Base-by-base conservation (phyloP, 768 basidiomycete species). In the Coprinopsis cinerea region DNA sequence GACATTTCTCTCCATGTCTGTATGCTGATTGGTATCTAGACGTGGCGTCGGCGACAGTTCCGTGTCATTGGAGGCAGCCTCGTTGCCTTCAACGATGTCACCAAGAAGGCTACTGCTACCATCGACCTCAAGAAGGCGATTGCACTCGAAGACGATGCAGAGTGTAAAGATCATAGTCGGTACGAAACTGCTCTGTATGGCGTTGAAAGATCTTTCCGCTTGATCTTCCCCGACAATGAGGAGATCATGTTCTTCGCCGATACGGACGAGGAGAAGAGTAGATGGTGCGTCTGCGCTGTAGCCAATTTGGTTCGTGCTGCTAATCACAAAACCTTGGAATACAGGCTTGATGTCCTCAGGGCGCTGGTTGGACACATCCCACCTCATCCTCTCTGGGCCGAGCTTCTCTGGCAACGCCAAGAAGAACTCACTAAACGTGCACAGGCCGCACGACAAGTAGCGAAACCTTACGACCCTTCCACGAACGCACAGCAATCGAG, bases 191-290 rank as follows among this genome's bases (percentile, higher is more conserved):
- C 72, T 20, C 61, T 82, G 52, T 86, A 77, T 56, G 77, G 82
- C 17, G 83, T 89, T 14, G 87, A 90, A 57, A 79, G 88, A 47
- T 90, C 85, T 4, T 97, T 97, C 79, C 76, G 86, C 42, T 67
- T 98, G 34, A 65, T 85, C 10, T 97, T 98, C 67, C 78, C 81
- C 2, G 73, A 78, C 20, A 76, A 83, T 26, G 81, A 92, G 56
- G 81, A 86, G 50, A 95, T 98, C 52, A 64, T 80, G 10, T 98
- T 97, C 74, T 93, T 86, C 58, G 90, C 94, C 26, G 95, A 97
- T 64, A 85, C 81, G 11, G 88, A 92, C 49, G 83, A 85, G 48
- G 91, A 92, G 64, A 98, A 97, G 65, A 66, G 71, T 20, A 77
- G 74, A 71, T 98, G 95, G 95, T 94, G 55, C 53, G 83, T 24